Base-by-base conservation (phyloP, 2,329 filamentous ascomycete genomes). In the Fusarium abutilonis region DNA sequence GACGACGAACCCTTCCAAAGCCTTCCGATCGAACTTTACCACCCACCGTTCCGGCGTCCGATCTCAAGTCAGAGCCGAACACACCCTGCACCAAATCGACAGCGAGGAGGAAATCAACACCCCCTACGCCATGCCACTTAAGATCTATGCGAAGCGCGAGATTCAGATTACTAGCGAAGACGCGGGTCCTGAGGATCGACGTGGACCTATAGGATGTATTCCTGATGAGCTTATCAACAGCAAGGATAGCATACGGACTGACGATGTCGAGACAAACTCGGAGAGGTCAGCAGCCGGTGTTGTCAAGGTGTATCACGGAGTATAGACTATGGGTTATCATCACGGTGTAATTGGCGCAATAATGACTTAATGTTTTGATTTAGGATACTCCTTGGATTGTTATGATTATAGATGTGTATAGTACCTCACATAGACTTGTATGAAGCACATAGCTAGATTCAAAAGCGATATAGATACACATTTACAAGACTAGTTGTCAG, bases 101-200 rank as follows among this genome's bases (percentile, higher is more conserved):
- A 79, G 77, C 63, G 75, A 77, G 55, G 77, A 78, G 57, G 68
- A 74, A 31, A 75, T 78, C 60, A 76, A 75, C 56, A 52, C 63
- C 26, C 67, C 63, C 2, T 72, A 69, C 47, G 63, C 63, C 5
- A 63, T 76, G 34, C 75, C 75, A n/a, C 64, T 78, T 10, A 72
- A 73, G 67, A 77, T 77, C 32, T 77, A 76, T 53, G 73, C 71
- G 40, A 71, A 72, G 32, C 73, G 73, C 57, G 75, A 77, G 43
- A 65, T 77, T 9, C 66, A 71, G 40, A 64, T 77, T 10, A 66
- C 55, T 21, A 59, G 52, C 13, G 68, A 70, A 43, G 66, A 68
- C 3, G 68, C 68, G n/a, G 56, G 56, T 1, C 60, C 62, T 4
- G 62, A 65, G 5, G 58, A 69, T 15, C 53, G 68, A 13, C 59